Conservation (phyloP, 2,329 filamentous ascomycete species). For the Scedosporium boydii region DNA sequence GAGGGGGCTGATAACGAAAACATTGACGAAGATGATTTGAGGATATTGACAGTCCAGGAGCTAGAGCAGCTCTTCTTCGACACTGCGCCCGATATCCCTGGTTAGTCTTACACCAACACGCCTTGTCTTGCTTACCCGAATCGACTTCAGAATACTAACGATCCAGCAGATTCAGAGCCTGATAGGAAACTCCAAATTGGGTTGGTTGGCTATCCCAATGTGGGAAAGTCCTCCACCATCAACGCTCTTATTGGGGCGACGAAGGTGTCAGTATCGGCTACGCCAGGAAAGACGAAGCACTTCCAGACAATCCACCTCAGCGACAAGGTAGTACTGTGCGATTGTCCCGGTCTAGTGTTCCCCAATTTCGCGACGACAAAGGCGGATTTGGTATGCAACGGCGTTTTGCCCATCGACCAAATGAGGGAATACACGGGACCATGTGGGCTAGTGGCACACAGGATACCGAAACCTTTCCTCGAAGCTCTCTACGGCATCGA, state of each 20-base stretch:
- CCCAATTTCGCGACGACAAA: conserved; percentile 97
- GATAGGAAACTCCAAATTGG: conserved; percentile 75
- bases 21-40: conserved; percentile 49
- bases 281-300: conserved; percentile 97
- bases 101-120: conserved; percentile 25
- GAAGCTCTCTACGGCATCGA: conserved; percentile 92
- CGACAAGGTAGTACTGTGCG: conserved; percentile 81
- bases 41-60: conserved; percentile 88
- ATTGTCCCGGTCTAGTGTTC: conserved; percentile 97
- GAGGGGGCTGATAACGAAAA: conserved; percentile 21
- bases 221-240: conserved; percentile 98
- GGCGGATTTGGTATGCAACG: conserved; percentile 90
- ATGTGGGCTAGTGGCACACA: conserved; percentile 67
- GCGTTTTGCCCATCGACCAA: conserved; percentile 92
- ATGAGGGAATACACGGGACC: conserved; percentile 88
- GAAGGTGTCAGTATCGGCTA: conserved; percentile 96
- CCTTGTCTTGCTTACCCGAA: background rate
- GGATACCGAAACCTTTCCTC: conserved; percentile 80
- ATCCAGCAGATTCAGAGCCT: conserved; percentile 22
- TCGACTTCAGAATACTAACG: conserved; percentile 9
- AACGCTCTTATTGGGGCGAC: conserved; percentile 97
- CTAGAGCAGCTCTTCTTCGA: conserved; percentile 79
- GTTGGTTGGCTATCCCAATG: conserved; percentile 94
- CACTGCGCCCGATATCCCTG: conserved; percentile 48
- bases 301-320: conserved; percentile 97